phyloP scores from a whole-genome alignment of 805 yeast species.

The Sugiyamaella chiloensis region DNA sequence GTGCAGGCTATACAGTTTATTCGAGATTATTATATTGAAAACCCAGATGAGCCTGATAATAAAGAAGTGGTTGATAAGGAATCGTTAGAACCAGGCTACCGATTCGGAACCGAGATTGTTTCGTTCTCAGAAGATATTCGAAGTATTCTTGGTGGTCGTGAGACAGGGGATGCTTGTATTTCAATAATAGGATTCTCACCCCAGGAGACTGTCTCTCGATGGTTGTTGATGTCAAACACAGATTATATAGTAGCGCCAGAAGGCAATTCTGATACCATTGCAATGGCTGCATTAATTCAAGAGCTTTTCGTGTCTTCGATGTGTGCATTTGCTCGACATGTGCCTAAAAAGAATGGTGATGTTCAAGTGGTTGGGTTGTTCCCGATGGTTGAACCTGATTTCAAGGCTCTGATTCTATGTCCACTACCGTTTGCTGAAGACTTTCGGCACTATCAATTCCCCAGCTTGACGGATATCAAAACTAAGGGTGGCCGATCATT shows the following conservation, averaged over 20 bases:
- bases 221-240: conserved; percentile 59
- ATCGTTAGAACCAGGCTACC: conserved; percentile 56
- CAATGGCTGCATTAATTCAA: conserved; percentile 49
- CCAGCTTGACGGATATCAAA: conserved; percentile 46
- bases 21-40: conserved; percentile 22
- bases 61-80: conserved; percentile 36
- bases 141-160: conserved; percentile 34
- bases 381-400: conserved; percentile 42
- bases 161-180: conserved; percentile 47
- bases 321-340: conserved; percentile 62
- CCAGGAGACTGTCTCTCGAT: conserved; percentile 49
- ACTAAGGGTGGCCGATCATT: conserved; percentile 35
- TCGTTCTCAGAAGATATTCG: conserved; percentile 47
- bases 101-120: conserved; percentile 59
- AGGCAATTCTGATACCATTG: conserved; percentile 32
- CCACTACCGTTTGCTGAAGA: conserved; percentile 76
- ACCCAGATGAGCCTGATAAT: conserved; percentile 24
- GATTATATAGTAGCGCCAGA: conserved; percentile 51
- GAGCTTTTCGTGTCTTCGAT: conserved; percentile 47
- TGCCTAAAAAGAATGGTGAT: conserved; percentile 37
- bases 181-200: conserved; percentile 63
- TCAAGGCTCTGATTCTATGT: conserved; percentile 43
- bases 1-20: conserved; percentile 11
- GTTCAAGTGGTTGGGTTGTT: conserved; percentile 48
- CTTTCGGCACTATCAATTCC: conserved; percentile 46